Conservation (phyloP, 768 basidiomycete species). For the Suillus spraguei region DNA sequence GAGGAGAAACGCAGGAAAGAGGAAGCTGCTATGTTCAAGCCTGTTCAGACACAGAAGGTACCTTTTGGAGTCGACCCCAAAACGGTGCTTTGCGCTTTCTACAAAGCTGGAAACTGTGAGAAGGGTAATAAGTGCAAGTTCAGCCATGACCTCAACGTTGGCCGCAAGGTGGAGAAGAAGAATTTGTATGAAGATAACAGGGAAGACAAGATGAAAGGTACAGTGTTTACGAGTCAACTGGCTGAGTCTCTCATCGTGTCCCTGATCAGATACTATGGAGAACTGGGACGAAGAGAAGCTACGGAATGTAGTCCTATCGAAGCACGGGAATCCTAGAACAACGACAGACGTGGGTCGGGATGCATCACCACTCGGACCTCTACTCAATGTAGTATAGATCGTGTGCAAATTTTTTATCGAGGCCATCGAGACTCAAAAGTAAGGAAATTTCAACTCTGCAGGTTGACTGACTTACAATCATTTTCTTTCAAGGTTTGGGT, state of each 20-base stretch:
- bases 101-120: slow-evolving; percentile 90
- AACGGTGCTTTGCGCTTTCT: slow-evolving; percentile 89
- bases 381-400: slow-evolving; percentile 55
- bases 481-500: slow-evolving; percentile 61
- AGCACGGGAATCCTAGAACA: slow-evolving; percentile 88
- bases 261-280: slow-evolving; percentile 87
- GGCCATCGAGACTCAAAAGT: slow-evolving; percentile 92
- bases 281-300: slow-evolving; percentile 97
- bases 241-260: slow-evolving; percentile 4
- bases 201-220: slow-evolving; percentile 78
- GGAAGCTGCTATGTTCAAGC: slow-evolving; percentile 81
- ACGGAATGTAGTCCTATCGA: slow-evolving; percentile 81
- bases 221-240: slow-evolving; percentile 19
- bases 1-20: slow-evolving; percentile 86
- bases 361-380: slow-evolving; percentile 19
- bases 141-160: slow-evolving; percentile 90
- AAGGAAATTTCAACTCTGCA: slow-evolving; percentile 21
- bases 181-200: slow-evolving; percentile 89
- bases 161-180: slow-evolving; percentile 92
- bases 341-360: slow-evolving; percentile 75
- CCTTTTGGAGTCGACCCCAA: slow-evolving; percentile 97
- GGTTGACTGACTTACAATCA: not conserved
- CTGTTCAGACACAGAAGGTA: slow-evolving; percentile 81
- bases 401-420: slow-evolving; percentile 98
- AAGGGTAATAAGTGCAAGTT: slow-evolving; percentile 98